These are phyloP conservation scores for Pythium sukuiense DNA, from an alignment of 352 stramenopile genomes.

Conservation along the genomic window DNA sequence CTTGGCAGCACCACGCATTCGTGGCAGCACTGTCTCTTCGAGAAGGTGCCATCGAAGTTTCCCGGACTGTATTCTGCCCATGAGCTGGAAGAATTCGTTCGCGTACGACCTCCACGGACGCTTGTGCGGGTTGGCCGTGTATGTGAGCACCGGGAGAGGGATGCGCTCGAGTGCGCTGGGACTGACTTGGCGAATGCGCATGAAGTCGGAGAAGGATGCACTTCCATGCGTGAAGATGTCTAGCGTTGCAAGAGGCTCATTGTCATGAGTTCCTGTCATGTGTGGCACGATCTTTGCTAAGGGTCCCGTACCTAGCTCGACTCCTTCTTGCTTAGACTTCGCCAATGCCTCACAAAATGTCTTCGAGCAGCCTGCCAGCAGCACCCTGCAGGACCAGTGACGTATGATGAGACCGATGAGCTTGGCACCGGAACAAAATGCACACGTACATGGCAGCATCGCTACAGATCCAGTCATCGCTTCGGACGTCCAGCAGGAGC, in stretches of 20 bases:
- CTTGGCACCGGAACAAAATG: too few relatives aligned
- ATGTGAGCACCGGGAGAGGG: conserved; percentile 61
- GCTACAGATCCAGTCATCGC: conserved; percentile 72
- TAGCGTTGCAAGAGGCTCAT: conserved; percentile 9
- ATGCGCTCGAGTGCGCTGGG: conserved; percentile 49
- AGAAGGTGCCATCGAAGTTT: conserved; percentile 59
- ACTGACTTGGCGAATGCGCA: conserved; percentile 47
- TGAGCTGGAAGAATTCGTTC: conserved; percentile 50
- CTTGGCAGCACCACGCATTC: conserved; percentile 38
- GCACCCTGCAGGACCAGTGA: conserved; percentile 31
- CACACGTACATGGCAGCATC: conserved; percentile 65
- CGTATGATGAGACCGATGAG: too few relatives aligned
- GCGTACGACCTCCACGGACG: conserved; percentile 46
- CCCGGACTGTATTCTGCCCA: conserved; percentile 50
- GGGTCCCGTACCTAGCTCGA: conserved; percentile 46
- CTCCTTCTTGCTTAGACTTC: conserved; percentile 38
- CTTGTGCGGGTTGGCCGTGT: conserved; percentile 53
- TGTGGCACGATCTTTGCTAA: background rate
- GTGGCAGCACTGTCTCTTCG: conserved; percentile 47
- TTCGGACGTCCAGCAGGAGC: conserved; percentile 51
- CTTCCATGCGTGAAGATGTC: conserved; percentile 76
- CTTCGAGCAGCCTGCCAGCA: conserved; percentile 63
- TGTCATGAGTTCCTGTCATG: background rate
- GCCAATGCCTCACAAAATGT: conserved; percentile 48
- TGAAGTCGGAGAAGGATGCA: conserved; percentile 70